Evolutionary conservation across 768 basidiomycete genomes (phyloP).

Genomic region (Asterophora parasitica): DNA sequence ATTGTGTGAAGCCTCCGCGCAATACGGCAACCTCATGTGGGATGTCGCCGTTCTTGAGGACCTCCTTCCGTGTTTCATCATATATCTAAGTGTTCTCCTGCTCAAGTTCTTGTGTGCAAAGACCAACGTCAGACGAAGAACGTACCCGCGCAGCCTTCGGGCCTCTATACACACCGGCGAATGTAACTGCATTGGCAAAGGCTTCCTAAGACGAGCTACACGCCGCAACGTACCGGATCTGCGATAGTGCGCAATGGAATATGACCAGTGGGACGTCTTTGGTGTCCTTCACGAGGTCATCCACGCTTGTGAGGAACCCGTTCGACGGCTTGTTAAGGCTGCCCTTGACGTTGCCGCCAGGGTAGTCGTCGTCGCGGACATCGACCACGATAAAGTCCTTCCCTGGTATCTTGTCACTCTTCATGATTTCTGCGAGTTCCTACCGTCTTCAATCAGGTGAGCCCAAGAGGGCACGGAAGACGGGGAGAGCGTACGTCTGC

Average conservation of each 20-base stretch:
- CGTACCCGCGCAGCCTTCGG: constrained; percentile 73
- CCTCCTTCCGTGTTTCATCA: constrained; percentile 51
- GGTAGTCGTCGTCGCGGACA: constrained; percentile 80
- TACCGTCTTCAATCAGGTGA: constrained; percentile 21
- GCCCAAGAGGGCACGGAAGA: background rate
- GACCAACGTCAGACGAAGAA: constrained; percentile 1
- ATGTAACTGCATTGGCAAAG: background rate
- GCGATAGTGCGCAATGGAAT: constrained; percentile 78
- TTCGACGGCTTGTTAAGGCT: constrained; percentile 58
- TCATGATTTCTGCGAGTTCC: constrained; percentile 70
- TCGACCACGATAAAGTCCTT: constrained; percentile 77
- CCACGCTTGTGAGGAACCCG: constrained; percentile 52
- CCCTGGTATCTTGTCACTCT: constrained; percentile 51
- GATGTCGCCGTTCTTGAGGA: constrained; percentile 38
- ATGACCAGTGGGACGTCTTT: constrained; percentile 60
- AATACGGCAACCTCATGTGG: constrained; percentile 60
- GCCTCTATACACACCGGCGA: constrained; percentile 43
- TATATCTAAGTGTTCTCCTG: constrained; percentile 40
- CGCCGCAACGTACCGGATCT: constrained; percentile 54
- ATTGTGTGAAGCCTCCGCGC: constrained; percentile 65
- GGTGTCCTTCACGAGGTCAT: constrained; percentile 53
- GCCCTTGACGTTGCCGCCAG: constrained; percentile 73
- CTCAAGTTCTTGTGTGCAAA: background rate
- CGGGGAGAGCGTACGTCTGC: constrained; percentile 14
- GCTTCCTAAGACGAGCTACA: background rate